These are phyloP conservation scores for Neoboletus magnificus DNA, from an alignment of 768 basidiomycete genomes.

Conservation along the genomic window DNA sequence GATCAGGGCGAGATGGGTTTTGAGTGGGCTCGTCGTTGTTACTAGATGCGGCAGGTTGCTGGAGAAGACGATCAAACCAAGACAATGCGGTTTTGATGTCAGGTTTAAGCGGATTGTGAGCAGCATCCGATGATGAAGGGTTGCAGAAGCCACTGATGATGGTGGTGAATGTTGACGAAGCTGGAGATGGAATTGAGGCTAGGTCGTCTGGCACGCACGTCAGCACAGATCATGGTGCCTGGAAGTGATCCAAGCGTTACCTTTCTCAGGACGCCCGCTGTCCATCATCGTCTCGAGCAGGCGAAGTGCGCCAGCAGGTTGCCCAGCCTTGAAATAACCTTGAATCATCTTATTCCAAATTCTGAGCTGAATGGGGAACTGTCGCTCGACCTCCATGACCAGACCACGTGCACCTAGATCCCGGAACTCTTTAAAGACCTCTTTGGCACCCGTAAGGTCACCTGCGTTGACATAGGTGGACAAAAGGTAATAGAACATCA, in stretches of 20 bases:
- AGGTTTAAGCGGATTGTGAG: conserved; percentile 8
- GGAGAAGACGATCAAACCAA: conserved; percentile 70
- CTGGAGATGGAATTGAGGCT: conserved; percentile 50
- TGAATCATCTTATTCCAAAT: conserved; percentile 78
- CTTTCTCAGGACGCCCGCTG: conserved; percentile 26
- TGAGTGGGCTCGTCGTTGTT: conserved; percentile 43
- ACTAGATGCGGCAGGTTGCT: conserved; percentile 34
- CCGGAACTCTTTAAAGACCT: conserved; percentile 62
- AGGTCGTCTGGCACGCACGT: conserved; percentile 18
- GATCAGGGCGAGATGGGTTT: conserved; percentile 50
- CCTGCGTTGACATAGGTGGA: conserved; percentile 51
- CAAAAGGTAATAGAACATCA: conserved; percentile 54
- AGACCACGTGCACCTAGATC: conserved; percentile 38
- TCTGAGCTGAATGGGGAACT: conserved; percentile 38
- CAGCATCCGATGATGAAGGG: conserved; percentile 27
- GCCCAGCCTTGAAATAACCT: conserved; percentile 62
- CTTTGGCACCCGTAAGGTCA: conserved; percentile 48
- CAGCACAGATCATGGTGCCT: neutral
- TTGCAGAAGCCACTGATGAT: conserved; percentile 66
- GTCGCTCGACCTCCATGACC: conserved; percentile 17
- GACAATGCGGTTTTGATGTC: conserved; percentile 61
- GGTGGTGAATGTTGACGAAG: conserved; percentile 58
- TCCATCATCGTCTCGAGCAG: conserved; percentile 73
- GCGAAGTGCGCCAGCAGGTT: conserved; percentile 59
- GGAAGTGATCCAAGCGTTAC: neutral